phyloP scores from a whole-genome alignment of 1,284 basidiomycete genomes.

The Uromyces viciae-fabae region DNA sequence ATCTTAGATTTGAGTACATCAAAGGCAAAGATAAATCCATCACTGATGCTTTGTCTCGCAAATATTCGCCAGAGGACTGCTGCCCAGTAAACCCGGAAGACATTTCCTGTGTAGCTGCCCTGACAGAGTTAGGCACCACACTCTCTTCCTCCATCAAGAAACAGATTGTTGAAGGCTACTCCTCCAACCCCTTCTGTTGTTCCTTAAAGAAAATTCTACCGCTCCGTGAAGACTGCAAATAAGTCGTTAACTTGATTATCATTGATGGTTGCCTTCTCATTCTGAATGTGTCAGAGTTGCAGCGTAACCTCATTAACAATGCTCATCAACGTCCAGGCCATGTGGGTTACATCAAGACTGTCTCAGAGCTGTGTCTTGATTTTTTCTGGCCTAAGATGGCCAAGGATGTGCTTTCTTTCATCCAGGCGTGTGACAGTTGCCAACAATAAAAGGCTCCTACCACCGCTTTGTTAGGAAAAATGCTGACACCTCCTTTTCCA shows the following conservation, averaged over 20 bases:
- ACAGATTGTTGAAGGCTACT: not conserved
- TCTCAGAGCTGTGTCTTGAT: not conserved
- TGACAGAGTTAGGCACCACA: not conserved
- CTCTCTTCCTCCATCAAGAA: not conserved
- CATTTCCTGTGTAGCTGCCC: not conserved
- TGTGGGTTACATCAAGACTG: not conserved
- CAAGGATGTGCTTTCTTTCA: not conserved
- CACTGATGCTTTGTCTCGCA: too few species aligned
- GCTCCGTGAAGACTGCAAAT: not conserved
- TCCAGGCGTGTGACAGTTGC: constrained; percentile 43
- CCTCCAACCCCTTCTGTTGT: not conserved
- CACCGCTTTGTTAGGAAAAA: not conserved
- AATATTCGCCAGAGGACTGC: too few species aligned
- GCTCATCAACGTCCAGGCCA: not conserved
- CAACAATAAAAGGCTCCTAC: constrained; percentile 42
- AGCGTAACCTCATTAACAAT: not conserved
- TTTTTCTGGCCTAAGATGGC: constrained; percentile 10
- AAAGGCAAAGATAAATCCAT: too few species aligned
- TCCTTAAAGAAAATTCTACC: not conserved
- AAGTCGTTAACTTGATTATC: not conserved
- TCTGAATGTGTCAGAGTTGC: not conserved
- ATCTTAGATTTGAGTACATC: too few species aligned
- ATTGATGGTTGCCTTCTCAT: not conserved
- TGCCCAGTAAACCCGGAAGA: not conserved
- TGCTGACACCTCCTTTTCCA: constrained; percentile 39